Base-by-base conservation (phyloP, 2,329 filamentous ascomycete species). In the Septoria linicola region DNA sequence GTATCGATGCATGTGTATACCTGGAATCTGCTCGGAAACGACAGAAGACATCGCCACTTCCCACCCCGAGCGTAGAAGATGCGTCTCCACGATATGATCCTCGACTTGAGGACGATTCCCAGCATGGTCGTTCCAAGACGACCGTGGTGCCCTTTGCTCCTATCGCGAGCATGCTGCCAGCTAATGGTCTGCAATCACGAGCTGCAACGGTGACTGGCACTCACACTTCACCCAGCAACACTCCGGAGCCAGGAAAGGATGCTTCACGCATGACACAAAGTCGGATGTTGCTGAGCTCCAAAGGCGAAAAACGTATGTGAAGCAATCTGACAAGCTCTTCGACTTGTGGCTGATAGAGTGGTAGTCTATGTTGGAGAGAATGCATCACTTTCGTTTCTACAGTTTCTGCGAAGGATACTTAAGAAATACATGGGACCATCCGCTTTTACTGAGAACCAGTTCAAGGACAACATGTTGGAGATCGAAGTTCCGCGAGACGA, bases 381-480 rank as follows among this genome's bases (percentile, higher is more conserved):
- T 8, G 76, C 76, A 1, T 75, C 77, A 0, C 66, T 83, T 11
- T 81, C 80, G 0, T 82, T 82, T 51, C 65, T 82, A 1, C 77
- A 81, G 50, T 72, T 80, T 30, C 68, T 80, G 11, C 72, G 77
- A 11, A 69, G 75, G 10, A 72, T 70, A 2, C 61, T 76, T 55
- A 73, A 73, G 8, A 73, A 75, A 25, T 72, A 79, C 52, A 78
- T 80, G 48, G 79, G 78, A 0, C 77, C 77, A 1, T 80, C 77
- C 0, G 71, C 73, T 13, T 81, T 81, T 59, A 78, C 79, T 0
- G 72, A 80, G 49, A 75, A 73, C 58, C 68, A 73, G 16, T 72
- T 72, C 34, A 73, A 71, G n/a, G 74, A 79, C 45, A 73, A 71
- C 30, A 80, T 81, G 76, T 73, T 80, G 1, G 78, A 81, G 59